Percentiles rank a stretch among this genome's conserved stretches.
These are phyloP conservation scores for Aspergillaceae sp. DNA, from an alignment of 2,329 filamentous ascomycete genomes.

Conservation along the genomic window DNA sequence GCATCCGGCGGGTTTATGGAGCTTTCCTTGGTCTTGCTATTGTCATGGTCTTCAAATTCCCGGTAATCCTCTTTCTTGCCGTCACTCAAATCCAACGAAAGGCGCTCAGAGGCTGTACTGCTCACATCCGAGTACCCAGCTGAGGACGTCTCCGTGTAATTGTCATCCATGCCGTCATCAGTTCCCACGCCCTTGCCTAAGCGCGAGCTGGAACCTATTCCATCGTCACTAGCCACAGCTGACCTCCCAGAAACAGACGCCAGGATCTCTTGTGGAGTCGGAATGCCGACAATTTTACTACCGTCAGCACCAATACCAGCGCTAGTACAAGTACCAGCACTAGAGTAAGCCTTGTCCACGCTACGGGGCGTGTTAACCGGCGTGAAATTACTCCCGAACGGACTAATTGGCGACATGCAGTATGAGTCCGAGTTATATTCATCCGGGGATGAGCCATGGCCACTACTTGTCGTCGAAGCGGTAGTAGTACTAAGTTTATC, in stretches of 20 bases:
- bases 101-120: conserved; percentile 9
- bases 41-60: not conserved
- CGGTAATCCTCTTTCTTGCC: conserved; percentile 15
- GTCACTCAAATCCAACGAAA: conserved; percentile 6
- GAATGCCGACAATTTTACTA: not conserved
- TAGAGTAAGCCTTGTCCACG: conserved; percentile 5
- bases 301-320: not conserved
- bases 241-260: too few relatives aligned
- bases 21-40: too few relatives aligned
- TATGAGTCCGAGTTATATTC: conserved; percentile 20
- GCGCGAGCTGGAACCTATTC: too few relatives aligned
- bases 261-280: not conserved
- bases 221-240: too few relatives aligned
- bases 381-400: conserved; percentile 32
- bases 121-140: conserved; percentile 4
- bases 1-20: not conserved
- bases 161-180: not conserved
- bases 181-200: too few relatives aligned
- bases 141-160: conserved; percentile 1
- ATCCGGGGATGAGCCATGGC: conserved; percentile 30
- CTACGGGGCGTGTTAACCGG: conserved; percentile 35
- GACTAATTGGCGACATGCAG: conserved; percentile 29
- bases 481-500: conserved; percentile 10
- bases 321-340: not conserved
- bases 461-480: conserved; percentile 20